Evolutionary conservation across 1,139 yeast species (phyloP).

Genomic region (Pichia sp.): DNA sequence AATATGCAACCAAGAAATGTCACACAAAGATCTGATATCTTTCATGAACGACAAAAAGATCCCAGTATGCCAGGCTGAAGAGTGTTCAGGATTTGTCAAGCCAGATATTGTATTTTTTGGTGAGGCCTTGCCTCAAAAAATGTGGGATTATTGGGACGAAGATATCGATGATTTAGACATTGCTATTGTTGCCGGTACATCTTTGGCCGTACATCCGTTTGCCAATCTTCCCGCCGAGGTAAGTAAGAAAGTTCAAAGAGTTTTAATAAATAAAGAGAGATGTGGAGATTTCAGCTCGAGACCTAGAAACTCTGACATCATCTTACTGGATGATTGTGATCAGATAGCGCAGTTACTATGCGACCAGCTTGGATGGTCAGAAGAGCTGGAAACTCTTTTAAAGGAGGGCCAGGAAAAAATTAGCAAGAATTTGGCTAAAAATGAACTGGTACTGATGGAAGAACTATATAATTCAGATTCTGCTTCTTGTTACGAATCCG

Average conservation of each 20-base stretch:
- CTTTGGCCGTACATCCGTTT: constrained; percentile 83
- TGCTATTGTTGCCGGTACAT: constrained; percentile 88
- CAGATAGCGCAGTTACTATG: constrained; percentile 46
- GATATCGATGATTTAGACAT: constrained; percentile 57
- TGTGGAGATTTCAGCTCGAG: constrained; percentile 63
- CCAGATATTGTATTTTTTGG: constrained; percentile 95
- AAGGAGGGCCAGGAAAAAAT: constrained; percentile 14
- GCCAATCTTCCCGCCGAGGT: constrained; percentile 72
- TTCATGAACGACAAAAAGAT: constrained; percentile 24
- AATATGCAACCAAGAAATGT: constrained; percentile 54
- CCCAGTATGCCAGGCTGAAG: constrained; percentile 26
- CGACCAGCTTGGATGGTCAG: constrained; percentile 54
- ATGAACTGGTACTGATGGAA: background rate
- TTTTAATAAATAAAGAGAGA: constrained; percentile 61
- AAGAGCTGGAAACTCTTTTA: constrained; percentile 26
- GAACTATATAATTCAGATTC: background rate
- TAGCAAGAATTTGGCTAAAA: no score
- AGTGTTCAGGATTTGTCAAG: constrained; percentile 70
- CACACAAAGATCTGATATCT: constrained; percentile 38
- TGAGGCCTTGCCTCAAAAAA: constrained; percentile 64
- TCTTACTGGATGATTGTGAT: constrained; percentile 60
- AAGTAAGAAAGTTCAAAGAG: constrained; percentile 39
- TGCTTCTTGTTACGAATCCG: no score
- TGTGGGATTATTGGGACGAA: constrained; percentile 61
- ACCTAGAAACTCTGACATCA: constrained; percentile 49